Conservation (phyloP, 306 rosid genomes). For the Prunus campanulata region DNA sequence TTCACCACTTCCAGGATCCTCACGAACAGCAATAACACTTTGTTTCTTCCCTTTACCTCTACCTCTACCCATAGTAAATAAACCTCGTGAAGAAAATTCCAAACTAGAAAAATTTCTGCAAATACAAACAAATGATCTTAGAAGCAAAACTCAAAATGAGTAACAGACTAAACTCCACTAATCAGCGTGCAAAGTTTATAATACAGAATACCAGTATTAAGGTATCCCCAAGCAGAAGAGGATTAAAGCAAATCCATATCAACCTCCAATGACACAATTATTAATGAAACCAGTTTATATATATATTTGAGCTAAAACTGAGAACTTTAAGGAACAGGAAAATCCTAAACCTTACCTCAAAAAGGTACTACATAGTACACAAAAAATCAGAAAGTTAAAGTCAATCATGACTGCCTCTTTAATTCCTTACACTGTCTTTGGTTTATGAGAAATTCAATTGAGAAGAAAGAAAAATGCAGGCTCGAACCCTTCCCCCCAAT, state of each 20-base stretch:
- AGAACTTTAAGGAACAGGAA: slow-evolving; percentile 12
- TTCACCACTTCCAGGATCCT: slow-evolving; percentile 55
- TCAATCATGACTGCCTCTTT: background rate
- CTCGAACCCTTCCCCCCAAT: background rate
- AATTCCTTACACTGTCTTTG: background rate
- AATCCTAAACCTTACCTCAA: slow-evolving; percentile 13
- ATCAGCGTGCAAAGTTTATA: slow-evolving; percentile 10
- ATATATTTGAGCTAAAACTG: slow-evolving; percentile 10
- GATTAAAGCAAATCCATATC: background rate
- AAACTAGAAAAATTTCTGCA: slow-evolving; percentile 33
- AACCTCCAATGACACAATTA: background rate
- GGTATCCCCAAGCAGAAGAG: slow-evolving; percentile 4
- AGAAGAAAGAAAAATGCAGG: slow-evolving; percentile 3
- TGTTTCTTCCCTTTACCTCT: slow-evolving; percentile 73
- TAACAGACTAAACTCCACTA: slow-evolving; percentile 12
- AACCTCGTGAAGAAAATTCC: slow-evolving; percentile 17
- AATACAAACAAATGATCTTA: slow-evolving; percentile 21
- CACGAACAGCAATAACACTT: slow-evolving; percentile 30
- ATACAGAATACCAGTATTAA: background rate
- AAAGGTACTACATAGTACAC: background rate
- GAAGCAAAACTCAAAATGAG: slow-evolving; percentile 19
- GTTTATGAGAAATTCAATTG: background rate
- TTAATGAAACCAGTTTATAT: slow-evolving; percentile 9
- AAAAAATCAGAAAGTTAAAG: slow-evolving; percentile 4
- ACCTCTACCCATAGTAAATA: slow-evolving; percentile 61